phyloP scores from a whole-genome alignment of 805 yeast species.

The Allodekkera sacchari region DNA sequence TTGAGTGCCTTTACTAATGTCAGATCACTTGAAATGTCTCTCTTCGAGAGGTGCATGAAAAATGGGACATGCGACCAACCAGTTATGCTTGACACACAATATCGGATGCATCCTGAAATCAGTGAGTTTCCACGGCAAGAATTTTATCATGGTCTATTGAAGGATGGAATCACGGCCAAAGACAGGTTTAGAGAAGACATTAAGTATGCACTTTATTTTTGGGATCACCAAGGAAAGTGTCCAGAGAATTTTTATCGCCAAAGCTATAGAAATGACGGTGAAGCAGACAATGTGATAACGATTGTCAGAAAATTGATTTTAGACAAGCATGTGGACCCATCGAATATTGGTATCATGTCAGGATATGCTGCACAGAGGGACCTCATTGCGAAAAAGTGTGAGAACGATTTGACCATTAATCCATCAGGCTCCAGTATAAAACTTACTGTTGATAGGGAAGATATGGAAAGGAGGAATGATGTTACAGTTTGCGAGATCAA shows the following conservation, averaged over 20 bases:
- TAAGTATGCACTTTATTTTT: constrained; percentile 48
- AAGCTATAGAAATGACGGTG: constrained; percentile 35
- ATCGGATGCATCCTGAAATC: constrained; percentile 94
- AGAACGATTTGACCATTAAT: constrained; percentile 45
- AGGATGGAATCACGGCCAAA: constrained; percentile 57
- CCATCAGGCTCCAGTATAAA: constrained; percentile 40
- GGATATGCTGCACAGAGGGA: constrained; percentile 76
- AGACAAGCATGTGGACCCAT: constrained; percentile 41
- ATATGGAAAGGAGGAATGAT: constrained; percentile 32
- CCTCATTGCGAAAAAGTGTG: constrained; percentile 41
- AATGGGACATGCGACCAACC: constrained; percentile 56
- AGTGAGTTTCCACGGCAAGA: constrained; percentile 75
- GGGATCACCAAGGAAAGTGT: constrained; percentile 47
- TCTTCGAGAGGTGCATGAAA: constrained; percentile 57
- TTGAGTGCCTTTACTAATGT: constrained; percentile 64
- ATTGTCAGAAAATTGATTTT: constrained; percentile 41
- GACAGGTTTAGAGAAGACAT: constrained; percentile 41
- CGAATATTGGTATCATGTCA: constrained; percentile 58
- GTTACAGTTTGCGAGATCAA: constrained; percentile 39
- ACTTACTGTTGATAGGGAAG: constrained; percentile 55
- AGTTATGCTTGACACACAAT: constrained; percentile 71
- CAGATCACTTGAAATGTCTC: constrained; percentile 55
- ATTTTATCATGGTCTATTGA: constrained; percentile 64
- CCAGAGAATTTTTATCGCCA: constrained; percentile 32
- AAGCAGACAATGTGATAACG: constrained; percentile 39